Percentiles rank a stretch among this genome's conserved stretches.
These are phyloP conservation scores for Kwoniella sp. DNA, from an alignment of 768 basidiomycete genomes.

Conservation along the genomic window DNA sequence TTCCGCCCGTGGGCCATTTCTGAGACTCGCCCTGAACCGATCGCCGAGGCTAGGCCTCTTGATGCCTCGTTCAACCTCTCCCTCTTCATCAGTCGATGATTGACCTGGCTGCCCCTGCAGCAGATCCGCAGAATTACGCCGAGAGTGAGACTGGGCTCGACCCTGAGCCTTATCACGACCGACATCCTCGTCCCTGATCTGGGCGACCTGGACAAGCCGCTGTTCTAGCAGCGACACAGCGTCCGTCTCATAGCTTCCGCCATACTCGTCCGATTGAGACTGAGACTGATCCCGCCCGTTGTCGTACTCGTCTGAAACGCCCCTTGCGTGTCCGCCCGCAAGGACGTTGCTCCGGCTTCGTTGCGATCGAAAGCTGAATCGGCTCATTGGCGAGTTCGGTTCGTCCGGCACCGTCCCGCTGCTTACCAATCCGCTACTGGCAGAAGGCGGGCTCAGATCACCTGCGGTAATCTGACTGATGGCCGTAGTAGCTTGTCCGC, in stretches of 20 bases:
- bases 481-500: slow-evolving; percentile 20
- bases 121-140: too few species aligned
- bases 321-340: background rate
- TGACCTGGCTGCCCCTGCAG: background rate
- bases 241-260: slow-evolving; percentile 7
- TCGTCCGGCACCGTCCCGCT: background rate
- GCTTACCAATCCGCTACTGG: background rate
- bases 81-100: background rate
- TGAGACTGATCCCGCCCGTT: background rate
- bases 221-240: slow-evolving; percentile 18
- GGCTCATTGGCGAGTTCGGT: slow-evolving; percentile 14
- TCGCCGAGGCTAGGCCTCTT: slow-evolving; percentile 19
- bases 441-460: background rate
- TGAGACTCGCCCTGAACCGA: slow-evolving; percentile 18
- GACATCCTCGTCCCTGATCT: slow-evolving; percentile 9
- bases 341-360: background rate
- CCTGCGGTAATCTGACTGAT: slow-evolving; percentile 25
- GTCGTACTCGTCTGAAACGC: background rate
- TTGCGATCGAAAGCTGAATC: slow-evolving; percentile 7
- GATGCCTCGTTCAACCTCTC: background rate
- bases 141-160: background rate
- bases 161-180: background rate
- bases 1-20: slow-evolving; percentile 3
- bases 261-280: background rate
- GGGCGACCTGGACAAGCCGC: slow-evolving; percentile 12